These are phyloP conservation scores for Hypomontagnella submonticulosa DNA, from an alignment of 495 filamentous ascomycete genomes.

Conservation along the genomic window DNA sequence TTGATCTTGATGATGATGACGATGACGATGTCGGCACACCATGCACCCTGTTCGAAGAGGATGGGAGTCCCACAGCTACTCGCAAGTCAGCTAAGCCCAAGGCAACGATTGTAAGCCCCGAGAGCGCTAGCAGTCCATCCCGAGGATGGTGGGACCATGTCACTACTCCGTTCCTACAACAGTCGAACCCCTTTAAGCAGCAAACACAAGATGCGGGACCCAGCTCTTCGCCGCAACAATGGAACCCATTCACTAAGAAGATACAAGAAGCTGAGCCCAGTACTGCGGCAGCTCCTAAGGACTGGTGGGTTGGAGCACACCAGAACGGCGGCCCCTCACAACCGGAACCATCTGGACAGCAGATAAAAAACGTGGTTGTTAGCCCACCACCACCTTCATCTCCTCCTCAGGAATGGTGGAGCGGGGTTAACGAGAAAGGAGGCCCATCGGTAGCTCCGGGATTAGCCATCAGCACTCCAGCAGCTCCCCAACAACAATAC, in stretches of 20 bases:
- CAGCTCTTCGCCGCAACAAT: conserved; percentile 31
- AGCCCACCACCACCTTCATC: conserved; percentile 1
- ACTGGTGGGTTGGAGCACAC: conserved; percentile 51
- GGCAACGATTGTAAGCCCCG: conserved; percentile 40
- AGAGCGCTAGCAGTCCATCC: conserved; percentile 67
- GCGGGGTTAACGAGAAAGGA: conserved; percentile 46
- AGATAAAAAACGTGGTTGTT: conserved; percentile 4
- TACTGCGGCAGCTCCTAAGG: conserved; percentile 21
- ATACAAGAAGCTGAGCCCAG: conserved; percentile 12
- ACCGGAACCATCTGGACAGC: conserved; percentile 2
- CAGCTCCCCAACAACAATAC: conserved; percentile 25
- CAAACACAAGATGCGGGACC: conserved; percentile 39
- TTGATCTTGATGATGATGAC: conserved; percentile 40
- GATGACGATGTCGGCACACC: conserved; percentile 46
- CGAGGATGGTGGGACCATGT: conserved; percentile 91
- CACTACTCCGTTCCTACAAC: conserved; percentile 73
- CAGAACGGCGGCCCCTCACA: conserved; percentile 46
- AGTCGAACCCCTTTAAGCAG: conserved; percentile 53
- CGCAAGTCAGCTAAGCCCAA: conserved; percentile 50
- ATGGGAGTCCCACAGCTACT: conserved; percentile 51
- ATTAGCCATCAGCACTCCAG: conserved; percentile 29
- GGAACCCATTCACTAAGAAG: conserved; percentile 33
- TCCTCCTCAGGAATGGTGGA: conserved; percentile 52
- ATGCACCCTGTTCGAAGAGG: conserved; percentile 62
- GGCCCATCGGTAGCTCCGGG: conserved; percentile 25